Base-by-base conservation (phyloP, 192 early-diverging fungal species). In the Rhizophagus clarus region DNA sequence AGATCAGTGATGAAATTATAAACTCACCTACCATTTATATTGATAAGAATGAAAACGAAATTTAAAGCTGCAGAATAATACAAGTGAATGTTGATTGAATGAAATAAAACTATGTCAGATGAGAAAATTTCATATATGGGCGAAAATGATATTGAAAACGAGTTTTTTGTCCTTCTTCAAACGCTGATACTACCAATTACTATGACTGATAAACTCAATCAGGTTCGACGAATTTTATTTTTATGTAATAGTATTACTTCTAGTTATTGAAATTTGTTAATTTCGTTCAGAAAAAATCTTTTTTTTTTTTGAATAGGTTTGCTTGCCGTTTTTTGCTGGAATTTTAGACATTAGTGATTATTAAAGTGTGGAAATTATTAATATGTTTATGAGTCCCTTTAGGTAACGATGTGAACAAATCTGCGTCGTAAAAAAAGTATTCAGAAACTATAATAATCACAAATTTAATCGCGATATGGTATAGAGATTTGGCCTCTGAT, bases 401-500 rank as follows among this genome's bases (percentile, higher is more conserved):
- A 56, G 66, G 4, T n/a, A 68, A 20, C 20, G 0, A 28, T 31
- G 26, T 67, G 6, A 14, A 28, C 31, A 31, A 28, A 2, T 31
- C 22, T 14, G 14, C 47, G 11, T 12, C n/a, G n/a, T n/a, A n/a
- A 49, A 49, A 2, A 49, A 12, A 14, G 47, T 49, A 12, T 49
- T 9, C 14, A 49, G 14, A 49, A 10, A 49, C 2, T 12, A 14
- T 49, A 12, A 49, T 12, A 2, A 14, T 14, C 11, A 14, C 14
- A 49, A 49, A 12, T n/a, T 15, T 10, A 29, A 66, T 66, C 47
- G 47, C 14, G 47, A 49, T 49, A 49, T 49, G 47, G 31, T 66
- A 34, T 89, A 84, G 88, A 24, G 71, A 31, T 87, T 85, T 20
- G 85, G 84, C 1, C 63, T 76, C 4, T 85, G 80, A 40, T 83